phyloP scores from a whole-genome alignment of 345 rosid genomes.

The Salix brachista region DNA sequence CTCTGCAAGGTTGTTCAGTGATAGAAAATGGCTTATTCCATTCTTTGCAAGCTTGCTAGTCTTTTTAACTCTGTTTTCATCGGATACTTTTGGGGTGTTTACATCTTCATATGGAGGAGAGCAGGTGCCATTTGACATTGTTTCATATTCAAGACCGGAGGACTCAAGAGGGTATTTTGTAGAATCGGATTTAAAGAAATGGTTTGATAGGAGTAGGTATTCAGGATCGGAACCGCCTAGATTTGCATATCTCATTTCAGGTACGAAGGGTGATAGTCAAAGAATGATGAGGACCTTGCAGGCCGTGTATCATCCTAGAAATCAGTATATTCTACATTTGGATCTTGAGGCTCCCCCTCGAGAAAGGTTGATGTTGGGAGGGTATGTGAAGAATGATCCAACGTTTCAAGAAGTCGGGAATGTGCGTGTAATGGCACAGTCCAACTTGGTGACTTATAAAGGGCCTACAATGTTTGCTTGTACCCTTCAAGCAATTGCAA shows the following conservation, averaged over 20 bases:
- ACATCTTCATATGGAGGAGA: slow-evolving; percentile 43
- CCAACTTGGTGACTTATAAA: slow-evolving; percentile 85
- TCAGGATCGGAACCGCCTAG: slow-evolving; percentile 53
- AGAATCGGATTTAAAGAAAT: slow-evolving; percentile 53
- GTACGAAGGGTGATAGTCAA: slow-evolving; percentile 88
- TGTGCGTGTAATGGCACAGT: slow-evolving; percentile 85
- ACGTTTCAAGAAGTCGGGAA: slow-evolving; percentile 72
- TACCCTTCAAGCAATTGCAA: slow-evolving; percentile 86
- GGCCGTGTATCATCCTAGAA: slow-evolving; percentile 92
- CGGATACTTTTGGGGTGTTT: slow-evolving; percentile 38
- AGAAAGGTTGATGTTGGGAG: slow-evolving; percentile 68
- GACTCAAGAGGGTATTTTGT: slow-evolving; percentile 61
- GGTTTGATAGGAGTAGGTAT: slow-evolving; percentile 21
- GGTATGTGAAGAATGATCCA: slow-evolving; percentile 63
- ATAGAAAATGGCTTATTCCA: slow-evolving; percentile 79
- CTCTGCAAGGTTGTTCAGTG: slow-evolving; percentile 60
- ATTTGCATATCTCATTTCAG: slow-evolving; percentile 85
- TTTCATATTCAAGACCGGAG: slow-evolving; percentile 40
- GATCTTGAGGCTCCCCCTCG: slow-evolving; percentile 94
- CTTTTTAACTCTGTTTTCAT: slow-evolving; percentile 55
- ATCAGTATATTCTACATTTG: slow-evolving; percentile 86
- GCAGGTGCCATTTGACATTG: slow-evolving; percentile 44
- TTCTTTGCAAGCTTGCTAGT: slow-evolving; percentile 75
- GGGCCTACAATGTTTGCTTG: slow-evolving; percentile 94
- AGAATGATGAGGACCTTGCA: slow-evolving; percentile 93